Percentiles rank a stretch among this genome's conserved stretches.
Conservation (phyloP, 345 rosid genomes). For the Murraya paniculata region DNA sequence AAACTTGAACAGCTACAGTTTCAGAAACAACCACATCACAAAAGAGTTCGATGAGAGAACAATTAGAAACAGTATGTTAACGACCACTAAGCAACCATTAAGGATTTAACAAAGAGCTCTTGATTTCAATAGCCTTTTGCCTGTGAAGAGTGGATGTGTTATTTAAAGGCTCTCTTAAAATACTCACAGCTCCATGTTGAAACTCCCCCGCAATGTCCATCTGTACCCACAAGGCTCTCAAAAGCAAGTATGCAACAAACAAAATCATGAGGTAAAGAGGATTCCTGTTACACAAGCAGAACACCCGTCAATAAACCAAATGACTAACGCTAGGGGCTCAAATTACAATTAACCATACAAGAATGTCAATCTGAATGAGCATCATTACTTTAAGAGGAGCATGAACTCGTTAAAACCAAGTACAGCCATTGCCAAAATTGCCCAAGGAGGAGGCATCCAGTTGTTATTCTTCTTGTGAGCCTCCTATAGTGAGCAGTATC, state of each 20-base stretch:
- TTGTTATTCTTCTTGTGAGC: constrained; percentile 61
- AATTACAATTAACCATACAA: background rate
- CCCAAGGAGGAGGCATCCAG: constrained; percentile 80
- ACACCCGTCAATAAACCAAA: constrained; percentile 12
- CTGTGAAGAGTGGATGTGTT: background rate
- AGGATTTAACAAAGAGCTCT: background rate
- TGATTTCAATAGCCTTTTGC: background rate
- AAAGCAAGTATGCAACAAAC: constrained; percentile 50
- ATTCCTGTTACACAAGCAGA: constrained; percentile 54
- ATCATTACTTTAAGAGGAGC: constrained; percentile 61
- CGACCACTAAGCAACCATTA: background rate
- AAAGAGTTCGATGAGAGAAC: background rate
- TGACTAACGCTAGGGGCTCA: background rate
- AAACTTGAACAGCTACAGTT: background rate
- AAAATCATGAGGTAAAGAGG: constrained; percentile 66
- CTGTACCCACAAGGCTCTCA: constrained; percentile 76
- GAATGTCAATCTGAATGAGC: background rate
- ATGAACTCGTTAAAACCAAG: constrained; percentile 80
- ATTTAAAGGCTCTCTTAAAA: background rate
- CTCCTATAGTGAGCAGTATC: constrained; percentile 41
- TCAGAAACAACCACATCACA: background rate
- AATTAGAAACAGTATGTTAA: background rate
- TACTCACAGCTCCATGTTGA: constrained; percentile 68
- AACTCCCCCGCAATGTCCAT: constrained; percentile 57
- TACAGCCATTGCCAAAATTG: constrained; percentile 51